Evolutionary conservation across 768 basidiomycete genomes (phyloP), one percentile per base, ranked within the genome.

Genomic region (Naematelia encephala): DNA sequence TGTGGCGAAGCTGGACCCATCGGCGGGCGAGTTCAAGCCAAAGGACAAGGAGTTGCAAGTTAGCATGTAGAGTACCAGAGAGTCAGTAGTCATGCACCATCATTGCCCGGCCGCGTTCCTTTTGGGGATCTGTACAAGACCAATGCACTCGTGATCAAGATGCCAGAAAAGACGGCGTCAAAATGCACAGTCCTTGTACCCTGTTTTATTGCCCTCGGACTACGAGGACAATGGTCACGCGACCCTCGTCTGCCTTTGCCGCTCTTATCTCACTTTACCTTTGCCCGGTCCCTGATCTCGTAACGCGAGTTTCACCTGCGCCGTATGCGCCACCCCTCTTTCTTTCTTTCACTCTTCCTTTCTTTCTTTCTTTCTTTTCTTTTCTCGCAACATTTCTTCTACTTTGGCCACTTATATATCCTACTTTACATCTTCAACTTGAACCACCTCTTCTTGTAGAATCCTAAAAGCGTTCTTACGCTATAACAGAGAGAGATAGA

Each of bases 1-100:
- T 23, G 54, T 44, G 19, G 46, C 43, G 19, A 62, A 55, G 50
- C 54, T 68, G 56, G 51, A 72, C 39, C 64, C 68, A 0, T 21
- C 51, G 0, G 68, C 57, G 3, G 63, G 66, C 10, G 68, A 67
- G 27, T 23, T 27, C 5, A 50, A 50, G 48, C 48, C 48, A 4
- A 52, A 52, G 27, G 51, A 52, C 16, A 30, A 42, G 29, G 34
- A 39, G 51, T 52, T 23, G 51, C 26, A 21, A 52, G 51, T 52
- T 29, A 29, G 29, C 34, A 39, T 39, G 34, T 39, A 39, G 34
- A n/a, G n/a, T n/a, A n/a, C n/a, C n/a, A n/a, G n/a, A n/a, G n/a
- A n/a, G n/a, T n/a, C 34, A 8, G 16, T 8, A 39, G 34, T 39
- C 34, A 39, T 39, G 34, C 34, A 39, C n/a, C n/a, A n/a, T n/a